Evolutionary conservation across 2,329 filamentous ascomycete species (phyloP).

Genomic region (Juglanconis oblonga): DNA sequence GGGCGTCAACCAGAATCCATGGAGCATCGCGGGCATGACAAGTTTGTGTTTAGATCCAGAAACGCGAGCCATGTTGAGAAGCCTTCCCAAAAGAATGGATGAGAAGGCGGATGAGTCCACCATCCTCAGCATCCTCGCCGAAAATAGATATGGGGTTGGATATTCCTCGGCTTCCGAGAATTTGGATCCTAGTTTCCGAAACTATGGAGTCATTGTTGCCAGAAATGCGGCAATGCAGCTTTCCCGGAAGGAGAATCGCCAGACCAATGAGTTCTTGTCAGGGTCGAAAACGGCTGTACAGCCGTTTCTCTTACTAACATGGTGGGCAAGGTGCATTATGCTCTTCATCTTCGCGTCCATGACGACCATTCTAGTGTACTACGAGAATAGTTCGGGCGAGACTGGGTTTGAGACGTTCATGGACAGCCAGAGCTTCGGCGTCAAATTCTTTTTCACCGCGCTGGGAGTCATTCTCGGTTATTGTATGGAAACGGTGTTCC

Average conservation of each 20-base stretch:
- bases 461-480: conserved; percentile 33
- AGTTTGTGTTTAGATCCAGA: conserved; percentile 24
- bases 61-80: conserved; percentile 3
- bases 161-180: not conserved
- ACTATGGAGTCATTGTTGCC: conserved; percentile 6
- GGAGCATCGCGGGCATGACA: conserved; percentile 33
- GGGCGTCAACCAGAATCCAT: conserved; percentile 32
- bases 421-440: conserved; percentile 36
- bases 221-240: not conserved
- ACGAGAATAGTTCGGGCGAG: conserved; percentile 31
- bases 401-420: conserved; percentile 40
- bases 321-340: conserved; percentile 21
- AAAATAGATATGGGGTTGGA: not conserved
- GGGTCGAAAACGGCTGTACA: not conserved
- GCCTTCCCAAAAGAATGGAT: not conserved
- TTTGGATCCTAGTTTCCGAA: not conserved
- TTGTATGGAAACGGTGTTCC: conserved; percentile 13
- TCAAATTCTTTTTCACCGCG: conserved; percentile 37
- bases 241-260: too few relatives aligned
- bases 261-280: not conserved
- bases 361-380: conserved; percentile 33
- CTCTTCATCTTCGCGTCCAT: conserved; percentile 28
- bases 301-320: conserved; percentile 28
- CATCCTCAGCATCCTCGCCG: not conserved
- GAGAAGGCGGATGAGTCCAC: not conserved